Evolutionary conservation across 2,329 filamentous ascomycete species (phyloP).

Genomic region (Parastagonospora nodorum): DNA sequence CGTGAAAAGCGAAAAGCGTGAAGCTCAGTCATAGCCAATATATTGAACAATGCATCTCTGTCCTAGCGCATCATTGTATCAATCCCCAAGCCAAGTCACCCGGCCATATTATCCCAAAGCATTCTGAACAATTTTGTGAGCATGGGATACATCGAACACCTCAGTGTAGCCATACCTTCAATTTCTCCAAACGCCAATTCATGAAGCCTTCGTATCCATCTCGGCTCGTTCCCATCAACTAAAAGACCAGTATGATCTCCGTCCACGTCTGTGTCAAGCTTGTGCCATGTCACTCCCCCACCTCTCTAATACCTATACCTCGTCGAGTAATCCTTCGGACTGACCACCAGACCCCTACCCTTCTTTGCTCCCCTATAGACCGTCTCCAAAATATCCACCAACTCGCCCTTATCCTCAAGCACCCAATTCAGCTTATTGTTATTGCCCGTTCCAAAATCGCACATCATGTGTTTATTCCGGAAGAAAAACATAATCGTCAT

Average conservation of each 20-base stretch:
- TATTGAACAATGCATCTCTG: neutral
- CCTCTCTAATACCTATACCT: conserved; percentile 67
- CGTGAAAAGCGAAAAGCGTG: neutral
- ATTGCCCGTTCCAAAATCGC: conserved; percentile 93
- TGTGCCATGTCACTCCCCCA: neutral
- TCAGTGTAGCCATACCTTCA: conserved; percentile 13
- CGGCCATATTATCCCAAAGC: neutral
- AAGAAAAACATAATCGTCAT: conserved; percentile 98
- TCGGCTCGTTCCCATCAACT: neutral
- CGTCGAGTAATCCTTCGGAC: conserved; percentile 82
- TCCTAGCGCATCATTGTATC: neutral
- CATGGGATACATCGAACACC: neutral
- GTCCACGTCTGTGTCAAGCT: neutral
- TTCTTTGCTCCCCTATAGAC: conserved; percentile 99
- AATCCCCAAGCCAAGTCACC: too few species aligned
- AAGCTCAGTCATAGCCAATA: neutral
- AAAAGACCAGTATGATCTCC: neutral
- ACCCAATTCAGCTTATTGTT: conserved; percentile 99
- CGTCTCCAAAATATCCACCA: conserved; percentile 98
- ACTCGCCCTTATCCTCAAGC: conserved; percentile 94
- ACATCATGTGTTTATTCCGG: conserved; percentile 99
- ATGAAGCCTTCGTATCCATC: neutral
- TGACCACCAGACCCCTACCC: conserved; percentile 92
- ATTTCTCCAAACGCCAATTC: conserved; percentile 5
- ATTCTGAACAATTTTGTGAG: conserved; percentile 8